phyloP scores from a whole-genome alignment of 2,329 filamentous ascomycete genomes.

The Trichoderma brevicompactum region DNA sequence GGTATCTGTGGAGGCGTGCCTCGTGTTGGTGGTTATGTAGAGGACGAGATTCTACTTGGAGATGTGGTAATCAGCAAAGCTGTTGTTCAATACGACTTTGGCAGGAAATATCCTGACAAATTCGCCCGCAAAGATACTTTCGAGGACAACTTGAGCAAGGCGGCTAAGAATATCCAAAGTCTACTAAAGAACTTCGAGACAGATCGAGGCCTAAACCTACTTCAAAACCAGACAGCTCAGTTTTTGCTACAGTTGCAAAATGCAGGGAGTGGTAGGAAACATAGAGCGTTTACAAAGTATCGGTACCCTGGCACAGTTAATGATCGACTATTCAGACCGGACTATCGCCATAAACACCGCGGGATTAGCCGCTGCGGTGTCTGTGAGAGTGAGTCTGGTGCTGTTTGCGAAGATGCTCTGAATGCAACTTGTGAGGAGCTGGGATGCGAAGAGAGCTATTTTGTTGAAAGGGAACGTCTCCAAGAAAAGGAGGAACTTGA shows the following conservation, averaged over 20 bases:
- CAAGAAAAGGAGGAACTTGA: slow-evolving; percentile 26
- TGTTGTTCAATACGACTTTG: slow-evolving; percentile 40
- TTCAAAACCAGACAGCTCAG: slow-evolving; percentile 25
- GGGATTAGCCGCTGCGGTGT: slow-evolving; percentile 13
- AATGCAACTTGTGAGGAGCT: slow-evolving; percentile 28
- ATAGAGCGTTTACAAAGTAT: slow-evolving; percentile 29
- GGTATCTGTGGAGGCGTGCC: slow-evolving; percentile 48
- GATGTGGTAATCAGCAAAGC: slow-evolving; percentile 41
- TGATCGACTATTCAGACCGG: slow-evolving; percentile 40
- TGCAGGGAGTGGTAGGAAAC: slow-evolving; percentile 13
- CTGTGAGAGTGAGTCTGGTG: slow-evolving; percentile 3
- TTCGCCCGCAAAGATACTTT: slow-evolving; percentile 37
- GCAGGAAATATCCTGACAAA: slow-evolving; percentile 33
- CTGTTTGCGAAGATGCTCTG: slow-evolving; percentile 29
- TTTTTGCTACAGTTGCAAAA: slow-evolving; percentile 29
- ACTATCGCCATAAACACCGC: slow-evolving; percentile 42
- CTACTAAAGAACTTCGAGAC: slow-evolving; percentile 37
- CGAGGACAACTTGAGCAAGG: slow-evolving; percentile 36
- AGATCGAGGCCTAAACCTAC: not conserved
- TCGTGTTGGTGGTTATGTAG: not conserved
- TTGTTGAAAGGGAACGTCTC: slow-evolving; percentile 41
- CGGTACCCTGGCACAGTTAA: slow-evolving; percentile 36
- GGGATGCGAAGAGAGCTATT: slow-evolving; percentile 29
- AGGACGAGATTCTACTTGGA: slow-evolving; percentile 37
- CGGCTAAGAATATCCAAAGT: slow-evolving; percentile 36